A percentile compares a stretch with the other conserved stretches of the same genome.
phyloP scores from a whole-genome alignment of 306 rosid species.

The Medicago arabica region DNA sequence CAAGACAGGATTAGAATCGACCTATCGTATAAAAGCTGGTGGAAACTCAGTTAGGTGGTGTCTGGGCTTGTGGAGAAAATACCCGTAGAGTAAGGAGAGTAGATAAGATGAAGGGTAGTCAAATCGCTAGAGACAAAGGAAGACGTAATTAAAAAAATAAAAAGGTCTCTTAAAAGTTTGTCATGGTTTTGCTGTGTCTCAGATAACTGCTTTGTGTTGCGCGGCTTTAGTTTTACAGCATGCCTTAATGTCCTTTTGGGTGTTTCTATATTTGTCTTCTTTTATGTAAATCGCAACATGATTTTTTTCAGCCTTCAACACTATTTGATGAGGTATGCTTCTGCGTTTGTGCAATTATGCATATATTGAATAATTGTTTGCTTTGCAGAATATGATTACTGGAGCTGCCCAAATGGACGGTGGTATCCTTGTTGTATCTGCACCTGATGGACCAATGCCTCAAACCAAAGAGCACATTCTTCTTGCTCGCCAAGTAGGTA shows the following conservation, averaged over 20 bases:
- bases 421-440: constrained; percentile 95
- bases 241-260: not conserved
- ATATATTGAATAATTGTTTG: constrained; percentile 16
- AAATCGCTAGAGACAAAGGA: not conserved
- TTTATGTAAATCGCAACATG: not conserved
- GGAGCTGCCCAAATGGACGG: constrained; percentile 99
- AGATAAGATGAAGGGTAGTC: not conserved
- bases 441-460: constrained; percentile 99
- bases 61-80: not conserved
- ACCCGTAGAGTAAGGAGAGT: not conserved
- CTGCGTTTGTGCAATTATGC: constrained; percentile 6
- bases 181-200: not conserved
- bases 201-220: constrained; percentile 10
- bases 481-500: constrained; percentile 92
- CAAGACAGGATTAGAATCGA: not conserved
- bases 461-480: constrained; percentile 99
- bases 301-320: not conserved
- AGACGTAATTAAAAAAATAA: not conserved
- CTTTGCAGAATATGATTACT: constrained; percentile 91
- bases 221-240: not conserved
- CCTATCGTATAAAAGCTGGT: not conserved
- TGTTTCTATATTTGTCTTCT: constrained; percentile 22
- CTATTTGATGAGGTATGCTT: not conserved
- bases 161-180: not conserved
- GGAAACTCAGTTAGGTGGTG: not conserved